phyloP scores from a whole-genome alignment of 176 grass and related monocot genomes.

The Chrysopogon serrulatus region DNA sequence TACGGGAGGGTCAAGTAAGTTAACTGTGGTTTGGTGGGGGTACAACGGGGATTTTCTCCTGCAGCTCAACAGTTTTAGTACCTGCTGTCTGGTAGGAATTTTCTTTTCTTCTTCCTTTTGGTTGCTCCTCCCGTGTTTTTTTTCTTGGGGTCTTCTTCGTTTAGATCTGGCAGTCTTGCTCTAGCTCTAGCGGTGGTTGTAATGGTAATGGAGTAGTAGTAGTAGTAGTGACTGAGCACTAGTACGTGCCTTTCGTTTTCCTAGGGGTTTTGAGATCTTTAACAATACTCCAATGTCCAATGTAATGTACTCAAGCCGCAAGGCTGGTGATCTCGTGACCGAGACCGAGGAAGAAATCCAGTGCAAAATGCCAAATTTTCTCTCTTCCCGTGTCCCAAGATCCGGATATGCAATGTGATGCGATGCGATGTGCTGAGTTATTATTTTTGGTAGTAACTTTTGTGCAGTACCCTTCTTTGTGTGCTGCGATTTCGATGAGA shows the following conservation, averaged over 20 bases:
- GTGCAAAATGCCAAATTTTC: neutral
- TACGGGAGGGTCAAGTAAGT: neutral
- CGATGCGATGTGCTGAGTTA: neutral
- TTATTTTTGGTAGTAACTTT: neutral
- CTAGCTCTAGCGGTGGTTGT: constrained; percentile 11
- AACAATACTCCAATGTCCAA: constrained; percentile 14
- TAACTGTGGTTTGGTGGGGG: neutral
- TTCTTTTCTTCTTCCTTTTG: no score
- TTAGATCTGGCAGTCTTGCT: no score
- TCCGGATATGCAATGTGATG: neutral
- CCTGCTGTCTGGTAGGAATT: constrained; percentile 20
- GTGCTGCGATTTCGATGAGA: neutral
- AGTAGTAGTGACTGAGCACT: neutral
- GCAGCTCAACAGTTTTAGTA: constrained; percentile 39
- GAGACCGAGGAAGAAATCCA: neutral
- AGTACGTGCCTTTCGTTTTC: neutral
- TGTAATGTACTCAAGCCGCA: constrained; percentile 28
- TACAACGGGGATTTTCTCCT: constrained; percentile 25
- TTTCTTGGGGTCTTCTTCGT: no score
- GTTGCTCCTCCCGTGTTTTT: neutral
- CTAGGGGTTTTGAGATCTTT: constrained; percentile 19
- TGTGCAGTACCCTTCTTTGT: neutral
- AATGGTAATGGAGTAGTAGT: no score
- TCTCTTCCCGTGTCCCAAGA: neutral
- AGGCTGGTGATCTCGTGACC: constrained; percentile 19